Evolutionary conservation across 352 stramenopile genomes (phyloP).

Genomic region (Phytophthora megakarya): DNA sequence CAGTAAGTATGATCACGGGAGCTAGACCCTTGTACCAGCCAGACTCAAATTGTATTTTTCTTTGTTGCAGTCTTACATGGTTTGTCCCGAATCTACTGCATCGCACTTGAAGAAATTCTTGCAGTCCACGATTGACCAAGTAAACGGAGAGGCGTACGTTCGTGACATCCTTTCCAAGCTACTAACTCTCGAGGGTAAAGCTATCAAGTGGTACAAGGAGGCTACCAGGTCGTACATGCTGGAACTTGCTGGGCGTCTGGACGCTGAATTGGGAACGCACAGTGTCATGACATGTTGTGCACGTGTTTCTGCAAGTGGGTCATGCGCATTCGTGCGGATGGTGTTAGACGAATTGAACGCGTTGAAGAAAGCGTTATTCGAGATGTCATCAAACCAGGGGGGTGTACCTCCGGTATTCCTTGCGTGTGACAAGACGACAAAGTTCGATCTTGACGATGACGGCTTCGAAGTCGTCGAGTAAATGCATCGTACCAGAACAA

Average conservation of each 20-base stretch:
- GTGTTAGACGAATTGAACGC: conserved; percentile 55
- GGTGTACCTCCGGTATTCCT: conserved; percentile 74
- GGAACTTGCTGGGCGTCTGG: conserved; percentile 59
- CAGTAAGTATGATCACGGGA: conserved; percentile 38
- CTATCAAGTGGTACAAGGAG: conserved; percentile 76
- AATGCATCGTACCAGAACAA: neutral
- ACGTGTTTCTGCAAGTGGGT: conserved; percentile 16
- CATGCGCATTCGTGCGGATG: conserved; percentile 53
- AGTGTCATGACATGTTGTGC: conserved; percentile 57
- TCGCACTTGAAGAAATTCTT: conserved; percentile 51
- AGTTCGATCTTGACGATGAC: conserved; percentile 82
- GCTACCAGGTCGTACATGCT: conserved; percentile 72
- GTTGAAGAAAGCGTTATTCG: conserved; percentile 64
- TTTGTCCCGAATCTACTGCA: conserved; percentile 43
- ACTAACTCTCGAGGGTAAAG: conserved; percentile 67
- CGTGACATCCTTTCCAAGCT: conserved; percentile 63
- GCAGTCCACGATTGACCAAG: conserved; percentile 52
- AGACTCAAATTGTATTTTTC: neutral
- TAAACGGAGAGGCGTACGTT: conserved; percentile 46
- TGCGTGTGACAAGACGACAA: conserved; percentile 66
- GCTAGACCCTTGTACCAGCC: neutral
- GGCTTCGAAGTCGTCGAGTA: conserved; percentile 77
- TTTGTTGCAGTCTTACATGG: conserved; percentile 58
- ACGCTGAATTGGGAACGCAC: conserved; percentile 45
- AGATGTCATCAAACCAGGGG: conserved; percentile 75